Percentiles rank a stretch among this genome's conserved stretches.
Evolutionary conservation across 2,329 filamentous ascomycete species (phyloP).

Genomic region (Colletotrichum camelliae): DNA sequence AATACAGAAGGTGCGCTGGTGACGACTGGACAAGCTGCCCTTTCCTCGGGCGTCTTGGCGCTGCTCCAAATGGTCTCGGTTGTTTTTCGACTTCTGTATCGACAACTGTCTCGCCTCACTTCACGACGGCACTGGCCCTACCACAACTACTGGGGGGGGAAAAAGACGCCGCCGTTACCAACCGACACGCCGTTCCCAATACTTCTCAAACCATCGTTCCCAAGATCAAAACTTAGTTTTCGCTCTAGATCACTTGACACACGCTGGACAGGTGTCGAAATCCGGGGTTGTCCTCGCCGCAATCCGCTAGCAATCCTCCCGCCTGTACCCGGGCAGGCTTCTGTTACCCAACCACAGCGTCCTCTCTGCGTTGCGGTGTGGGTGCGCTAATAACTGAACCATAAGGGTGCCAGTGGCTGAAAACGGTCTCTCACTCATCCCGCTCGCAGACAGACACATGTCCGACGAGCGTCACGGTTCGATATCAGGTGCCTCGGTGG

Average conservation of each 20-base stretch:
- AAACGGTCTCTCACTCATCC: not conserved
- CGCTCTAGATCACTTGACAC: conserved; percentile 12
- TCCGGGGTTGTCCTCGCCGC: not conserved
- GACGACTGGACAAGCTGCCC: not conserved
- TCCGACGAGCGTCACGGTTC: not conserved
- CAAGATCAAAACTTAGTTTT: conserved; percentile 7
- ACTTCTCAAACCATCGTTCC: not conserved
- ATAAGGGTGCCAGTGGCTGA: not conserved
- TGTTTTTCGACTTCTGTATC: not conserved
- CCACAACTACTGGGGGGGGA: not conserved
- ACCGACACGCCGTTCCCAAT: not conserved
- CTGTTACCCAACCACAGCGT: not conserved
- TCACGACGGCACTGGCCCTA: not conserved
- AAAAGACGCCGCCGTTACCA: not conserved
- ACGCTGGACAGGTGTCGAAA: not conserved
- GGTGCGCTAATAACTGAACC: not conserved
- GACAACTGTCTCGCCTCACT: not conserved
- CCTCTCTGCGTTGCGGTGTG: not conserved
- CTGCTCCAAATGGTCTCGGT: not conserved
- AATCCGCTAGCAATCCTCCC: not conserved
- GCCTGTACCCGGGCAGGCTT: not conserved
- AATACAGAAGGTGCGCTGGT: not conserved
- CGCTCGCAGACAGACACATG: not conserved
- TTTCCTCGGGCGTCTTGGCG: conserved; percentile 1
- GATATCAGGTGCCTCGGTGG: conserved; percentile 1